phyloP scores from a whole-genome alignment of 257 asterid genomes.

The Catharanthus roseus region DNA sequence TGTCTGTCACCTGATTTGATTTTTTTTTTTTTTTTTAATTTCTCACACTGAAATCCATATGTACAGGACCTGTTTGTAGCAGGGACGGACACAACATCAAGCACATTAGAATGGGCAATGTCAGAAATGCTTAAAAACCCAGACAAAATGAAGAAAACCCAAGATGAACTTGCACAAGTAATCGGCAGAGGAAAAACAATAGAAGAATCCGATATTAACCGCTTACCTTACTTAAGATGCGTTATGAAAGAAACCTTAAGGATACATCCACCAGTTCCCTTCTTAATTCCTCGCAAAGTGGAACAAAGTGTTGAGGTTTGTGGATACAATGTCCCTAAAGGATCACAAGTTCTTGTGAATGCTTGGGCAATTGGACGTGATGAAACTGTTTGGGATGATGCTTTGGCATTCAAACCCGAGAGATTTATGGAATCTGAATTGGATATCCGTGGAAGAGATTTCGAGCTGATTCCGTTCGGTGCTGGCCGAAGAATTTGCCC shows the following conservation, averaged over 20 bases:
- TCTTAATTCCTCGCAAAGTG: conserved; percentile 25
- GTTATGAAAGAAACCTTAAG: conserved; percentile 24
- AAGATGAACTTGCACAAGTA: conserved; percentile 24
- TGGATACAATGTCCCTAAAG: conserved; percentile 20
- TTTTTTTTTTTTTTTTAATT: too few relatives aligned
- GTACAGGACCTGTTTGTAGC: conserved; percentile 32
- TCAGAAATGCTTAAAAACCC: conserved; percentile 22
- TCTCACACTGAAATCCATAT: neutral
- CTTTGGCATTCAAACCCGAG: conserved; percentile 27
- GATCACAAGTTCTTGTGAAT: conserved; percentile 25
- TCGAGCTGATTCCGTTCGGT: conserved; percentile 34
- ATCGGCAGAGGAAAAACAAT: conserved; percentile 21
- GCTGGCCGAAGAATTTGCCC: conserved; percentile 36
- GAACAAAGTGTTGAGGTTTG: conserved; percentile 23
- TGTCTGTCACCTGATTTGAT: too few relatives aligned
- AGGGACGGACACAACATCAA: conserved; percentile 29
- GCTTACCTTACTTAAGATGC: conserved; percentile 25
- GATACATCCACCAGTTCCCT: conserved; percentile 11
- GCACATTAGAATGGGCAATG: conserved; percentile 30
- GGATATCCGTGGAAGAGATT: conserved; percentile 28
- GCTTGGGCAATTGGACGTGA: conserved; percentile 35
- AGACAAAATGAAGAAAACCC: conserved; percentile 23
- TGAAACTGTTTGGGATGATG: conserved; percentile 16
- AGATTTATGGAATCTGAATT: conserved; percentile 24
- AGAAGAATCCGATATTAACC: conserved; percentile 18